Conservation (phyloP, 225 moss, liverwort and hornwort genomes). For the Bryum argenteum region DNA sequence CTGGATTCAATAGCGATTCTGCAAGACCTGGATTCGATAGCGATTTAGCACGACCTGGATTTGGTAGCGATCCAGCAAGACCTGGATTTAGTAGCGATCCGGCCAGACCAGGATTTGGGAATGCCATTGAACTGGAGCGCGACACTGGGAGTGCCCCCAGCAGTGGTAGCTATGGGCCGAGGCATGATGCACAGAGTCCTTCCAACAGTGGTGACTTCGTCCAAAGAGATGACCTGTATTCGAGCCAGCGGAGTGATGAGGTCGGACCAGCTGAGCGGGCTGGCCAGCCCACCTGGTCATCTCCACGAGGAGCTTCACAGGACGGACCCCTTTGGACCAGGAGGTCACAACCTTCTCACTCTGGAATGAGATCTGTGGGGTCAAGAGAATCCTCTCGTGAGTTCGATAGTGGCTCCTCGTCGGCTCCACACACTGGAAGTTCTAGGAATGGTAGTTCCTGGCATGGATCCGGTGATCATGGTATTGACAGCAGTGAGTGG, state of each 20-base stretch:
- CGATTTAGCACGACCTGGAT: conserved; percentile 35
- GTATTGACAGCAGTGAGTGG: conserved; percentile 45
- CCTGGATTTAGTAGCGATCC: conserved; percentile 35
- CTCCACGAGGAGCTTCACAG: conserved; percentile 23
- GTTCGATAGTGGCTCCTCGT: conserved; percentile 34
- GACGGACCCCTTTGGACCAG: conserved; percentile 45
- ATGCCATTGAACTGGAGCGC: conserved; percentile 4
- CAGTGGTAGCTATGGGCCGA: conserved; percentile 33
- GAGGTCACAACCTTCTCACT: conserved; percentile 21
- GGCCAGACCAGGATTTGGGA: conserved; percentile 40
- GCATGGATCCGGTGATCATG: conserved; percentile 45
- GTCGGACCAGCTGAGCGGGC: conserved; percentile 26
- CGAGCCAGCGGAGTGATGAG: conserved; percentile 29
- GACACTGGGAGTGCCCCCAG: conserved; percentile 19
- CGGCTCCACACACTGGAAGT: conserved; percentile 34
- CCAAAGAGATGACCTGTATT: conserved; percentile 18
- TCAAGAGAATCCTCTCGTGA: conserved; percentile 54
- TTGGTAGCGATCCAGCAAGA: conserved; percentile 26
- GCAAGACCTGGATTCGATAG: conserved; percentile 40
- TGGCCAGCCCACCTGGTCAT: conserved; percentile 39
- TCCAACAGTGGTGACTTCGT: conserved; percentile 31
- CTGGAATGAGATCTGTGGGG: conserved; percentile 36
- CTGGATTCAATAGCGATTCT: conserved; percentile 29
- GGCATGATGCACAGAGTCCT: conserved; percentile 31
- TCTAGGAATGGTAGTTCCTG: conserved; percentile 40